Percentiles rank a stretch among this genome's conserved stretches.
phyloP scores from a whole-genome alignment of 495 filamentous ascomycete species.

The Glarea lozoyensis region DNA sequence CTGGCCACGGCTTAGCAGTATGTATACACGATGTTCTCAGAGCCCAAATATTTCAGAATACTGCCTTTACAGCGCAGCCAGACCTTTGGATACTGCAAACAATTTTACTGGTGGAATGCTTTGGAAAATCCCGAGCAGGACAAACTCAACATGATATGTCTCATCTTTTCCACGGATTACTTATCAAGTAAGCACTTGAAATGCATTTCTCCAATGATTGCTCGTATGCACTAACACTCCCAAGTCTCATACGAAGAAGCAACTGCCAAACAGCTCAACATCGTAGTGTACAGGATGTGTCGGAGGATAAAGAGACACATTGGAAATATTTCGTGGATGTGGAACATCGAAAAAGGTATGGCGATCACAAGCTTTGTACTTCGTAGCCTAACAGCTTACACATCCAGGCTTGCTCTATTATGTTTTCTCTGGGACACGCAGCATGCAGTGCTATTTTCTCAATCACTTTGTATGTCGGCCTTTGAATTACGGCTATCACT shows the following conservation, averaged over 20 bases:
- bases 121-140: slow-evolving; percentile 47
- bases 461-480: slow-evolving; percentile 49
- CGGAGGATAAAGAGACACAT: slow-evolving; percentile 26
- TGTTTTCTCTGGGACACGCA: slow-evolving; percentile 55
- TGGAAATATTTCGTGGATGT: slow-evolving; percentile 41
- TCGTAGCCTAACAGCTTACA: slow-evolving; percentile 2
- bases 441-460: slow-evolving; percentile 47
- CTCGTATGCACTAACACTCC: too few species aligned
- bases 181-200: slow-evolving; percentile 33
- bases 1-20: slow-evolving; percentile 45
- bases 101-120: slow-evolving; percentile 49
- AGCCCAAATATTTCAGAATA: slow-evolving; percentile 31
- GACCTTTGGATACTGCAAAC: slow-evolving; percentile 46
- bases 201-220: neutral
- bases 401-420: slow-evolving; percentile 34
- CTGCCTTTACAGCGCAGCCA: slow-evolving; percentile 37
- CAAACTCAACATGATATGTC: slow-evolving; percentile 46
- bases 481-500: slow-evolving; percentile 43
- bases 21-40: slow-evolving; percentile 40
- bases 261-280: slow-evolving; percentile 36
- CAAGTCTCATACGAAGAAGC: slow-evolving; percentile 43
- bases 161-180: slow-evolving; percentile 46
- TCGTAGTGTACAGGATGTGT: slow-evolving; percentile 15
- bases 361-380: neutral
- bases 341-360: slow-evolving; percentile 43